Conservation (phyloP, 768 basidiomycete species). For the Lentinula sp. region DNA sequence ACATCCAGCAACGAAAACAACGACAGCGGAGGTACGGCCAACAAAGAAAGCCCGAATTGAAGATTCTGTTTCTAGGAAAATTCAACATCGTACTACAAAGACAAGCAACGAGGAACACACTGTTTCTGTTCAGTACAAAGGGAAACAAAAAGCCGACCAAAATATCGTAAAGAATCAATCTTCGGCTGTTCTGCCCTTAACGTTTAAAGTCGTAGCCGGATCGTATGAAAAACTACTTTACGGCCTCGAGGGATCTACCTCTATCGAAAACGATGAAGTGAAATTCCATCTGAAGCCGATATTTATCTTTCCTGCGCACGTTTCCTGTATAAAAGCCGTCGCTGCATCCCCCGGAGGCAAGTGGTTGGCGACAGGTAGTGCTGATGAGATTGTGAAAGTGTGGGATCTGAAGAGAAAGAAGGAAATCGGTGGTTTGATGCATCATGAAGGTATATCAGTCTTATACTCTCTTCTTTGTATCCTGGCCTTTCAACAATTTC, state of each 20-base stretch:
- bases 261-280: slow-evolving; percentile 26
- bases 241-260: slow-evolving; percentile 66
- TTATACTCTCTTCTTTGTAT: neutral
- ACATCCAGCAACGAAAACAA: neutral
- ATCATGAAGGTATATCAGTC: slow-evolving; percentile 72
- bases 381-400: slow-evolving; percentile 95
- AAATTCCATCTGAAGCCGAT: slow-evolving; percentile 59
- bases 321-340: slow-evolving; percentile 87
- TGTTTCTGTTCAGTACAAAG: slow-evolving; percentile 9
- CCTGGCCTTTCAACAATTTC: neutral
- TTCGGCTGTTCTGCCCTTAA: slow-evolving; percentile 33
- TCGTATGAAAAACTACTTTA: slow-evolving; percentile 97
- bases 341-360: slow-evolving; percentile 88
- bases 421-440: slow-evolving; percentile 92
- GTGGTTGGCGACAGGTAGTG: slow-evolving; percentile 92
- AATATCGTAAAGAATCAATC: slow-evolving; percentile 6
- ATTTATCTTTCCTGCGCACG: slow-evolving; percentile 96
- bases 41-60: neutral
- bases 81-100: neutral
- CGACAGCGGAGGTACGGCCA: neutral
- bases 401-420: slow-evolving; percentile 92
- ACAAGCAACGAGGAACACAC: neutral
- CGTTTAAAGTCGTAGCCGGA: slow-evolving; percentile 86
- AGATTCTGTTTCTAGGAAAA: neutral
- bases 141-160: slow-evolving; percentile 14